Evolutionary conservation across 23 red algal species (phyloP).

Genomic region (Gracilaria gracilis): DNA sequence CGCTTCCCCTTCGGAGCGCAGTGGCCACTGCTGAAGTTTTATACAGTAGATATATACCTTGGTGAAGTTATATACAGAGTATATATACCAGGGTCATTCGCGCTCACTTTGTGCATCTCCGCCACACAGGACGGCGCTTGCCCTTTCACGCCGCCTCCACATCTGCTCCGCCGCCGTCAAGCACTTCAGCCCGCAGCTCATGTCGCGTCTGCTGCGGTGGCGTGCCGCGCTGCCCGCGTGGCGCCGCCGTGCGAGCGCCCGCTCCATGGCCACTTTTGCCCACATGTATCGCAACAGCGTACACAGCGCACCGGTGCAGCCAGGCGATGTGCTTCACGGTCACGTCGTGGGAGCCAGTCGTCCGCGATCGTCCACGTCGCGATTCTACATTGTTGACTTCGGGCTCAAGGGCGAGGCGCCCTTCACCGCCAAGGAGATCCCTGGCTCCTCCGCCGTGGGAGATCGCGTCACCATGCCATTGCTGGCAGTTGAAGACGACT

Average conservation of each 20-base stretch:
- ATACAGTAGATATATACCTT: too few species aligned
- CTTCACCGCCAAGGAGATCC: conserved; percentile 79
- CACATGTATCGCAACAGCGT: conserved; percentile 63
- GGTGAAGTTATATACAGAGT: too few species aligned
- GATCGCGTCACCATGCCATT: conserved; percentile 78
- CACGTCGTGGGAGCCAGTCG: conserved; percentile 59
- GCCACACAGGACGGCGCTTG: too few species aligned
- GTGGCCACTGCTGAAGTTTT: too few species aligned
- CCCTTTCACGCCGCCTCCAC: too few species aligned
- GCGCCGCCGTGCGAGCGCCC: not conserved
- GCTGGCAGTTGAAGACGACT: conserved; percentile 82
- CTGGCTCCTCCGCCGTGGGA: conserved; percentile 64
- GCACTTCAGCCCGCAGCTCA: not conserved
- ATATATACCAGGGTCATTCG: too few species aligned
- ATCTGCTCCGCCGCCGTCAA: too few species aligned
- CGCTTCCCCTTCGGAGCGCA: too few species aligned
- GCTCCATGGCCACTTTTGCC: conserved; percentile 56
- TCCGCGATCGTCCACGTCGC: conserved; percentile 57
- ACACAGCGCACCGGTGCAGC: conserved; percentile 11
- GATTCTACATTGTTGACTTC: conserved; percentile 91
- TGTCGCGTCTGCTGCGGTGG: not conserved
- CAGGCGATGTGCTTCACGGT: conserved; percentile 72
- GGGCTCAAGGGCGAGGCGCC: conserved; percentile 91
- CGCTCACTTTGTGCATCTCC: too few species aligned
- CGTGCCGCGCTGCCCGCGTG: not conserved